phyloP scores from a whole-genome alignment of 768 basidiomycete genomes.

The Naganishia onofrii region DNA sequence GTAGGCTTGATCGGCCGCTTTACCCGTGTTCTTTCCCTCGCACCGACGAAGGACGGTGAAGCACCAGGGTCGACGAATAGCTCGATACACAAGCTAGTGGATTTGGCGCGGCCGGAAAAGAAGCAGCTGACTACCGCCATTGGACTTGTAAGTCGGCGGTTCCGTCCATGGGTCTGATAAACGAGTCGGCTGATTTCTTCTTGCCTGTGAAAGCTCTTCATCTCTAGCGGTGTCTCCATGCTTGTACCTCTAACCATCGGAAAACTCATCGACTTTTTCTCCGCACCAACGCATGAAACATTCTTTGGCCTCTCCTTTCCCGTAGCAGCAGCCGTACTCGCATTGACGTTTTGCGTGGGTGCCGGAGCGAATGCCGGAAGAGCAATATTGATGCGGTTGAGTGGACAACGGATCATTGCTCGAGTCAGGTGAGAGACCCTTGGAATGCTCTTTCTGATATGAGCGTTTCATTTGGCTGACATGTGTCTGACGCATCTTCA shows the following conservation, averaged over 20 bases:
- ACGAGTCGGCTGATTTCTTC: neutral
- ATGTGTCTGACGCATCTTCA: constrained; percentile 44
- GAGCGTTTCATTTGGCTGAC: constrained; percentile 5
- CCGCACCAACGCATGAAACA: constrained; percentile 58
- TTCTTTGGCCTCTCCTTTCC: constrained; percentile 76
- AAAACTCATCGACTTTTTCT: constrained; percentile 87
- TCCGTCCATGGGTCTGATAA: neutral
- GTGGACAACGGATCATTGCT: constrained; percentile 89
- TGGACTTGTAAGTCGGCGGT: constrained; percentile 55
- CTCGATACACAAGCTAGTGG: constrained; percentile 55
- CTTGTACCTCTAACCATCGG: constrained; percentile 90
- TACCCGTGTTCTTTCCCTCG: constrained; percentile 1
- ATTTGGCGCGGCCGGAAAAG: constrained; percentile 77
- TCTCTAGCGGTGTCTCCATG: constrained; percentile 89
- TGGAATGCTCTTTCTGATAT: constrained; percentile 18
- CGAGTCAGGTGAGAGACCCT: constrained; percentile 50
- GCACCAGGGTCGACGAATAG: constrained; percentile 30
- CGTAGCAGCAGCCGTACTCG: constrained; percentile 71
- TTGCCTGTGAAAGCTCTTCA: constrained; percentile 59
- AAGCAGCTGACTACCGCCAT: constrained; percentile 73
- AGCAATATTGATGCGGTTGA: constrained; percentile 67
- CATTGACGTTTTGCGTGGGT: constrained; percentile 78
- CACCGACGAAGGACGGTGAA: constrained; percentile 7
- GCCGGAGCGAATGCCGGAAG: constrained; percentile 72
- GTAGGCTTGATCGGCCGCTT: constrained; percentile 7